Evolutionary conservation across 768 basidiomycete genomes (phyloP).

Genomic region (Bullera alba): DNA sequence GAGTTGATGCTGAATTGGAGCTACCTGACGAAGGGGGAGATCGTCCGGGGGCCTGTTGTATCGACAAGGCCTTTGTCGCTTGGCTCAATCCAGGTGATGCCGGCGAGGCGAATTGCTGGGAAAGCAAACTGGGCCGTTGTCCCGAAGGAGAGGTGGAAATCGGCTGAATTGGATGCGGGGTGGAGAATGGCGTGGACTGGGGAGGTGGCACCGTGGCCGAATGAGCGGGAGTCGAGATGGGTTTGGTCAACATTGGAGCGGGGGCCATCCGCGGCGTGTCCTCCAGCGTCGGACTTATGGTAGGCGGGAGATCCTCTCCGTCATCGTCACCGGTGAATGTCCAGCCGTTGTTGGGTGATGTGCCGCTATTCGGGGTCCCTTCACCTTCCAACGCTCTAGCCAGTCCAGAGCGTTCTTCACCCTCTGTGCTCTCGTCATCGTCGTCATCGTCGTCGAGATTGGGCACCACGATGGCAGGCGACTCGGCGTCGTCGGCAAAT

Average conservation of each 20-base stretch:
- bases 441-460: slow-evolving; percentile 13
- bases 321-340: slow-evolving; percentile 22
- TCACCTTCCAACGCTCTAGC: slow-evolving; percentile 9
- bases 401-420: slow-evolving; percentile 7
- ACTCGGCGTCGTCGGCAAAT: slow-evolving; percentile 8
- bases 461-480: slow-evolving; percentile 6
- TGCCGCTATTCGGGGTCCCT: slow-evolving; percentile 1
- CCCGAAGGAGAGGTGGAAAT: too few relatives aligned
- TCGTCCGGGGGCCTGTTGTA: too few relatives aligned
- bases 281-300: slow-evolving; percentile 3
- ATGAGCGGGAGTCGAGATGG: too few relatives aligned
- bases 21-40: too few relatives aligned
- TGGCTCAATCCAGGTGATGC: too few relatives aligned
- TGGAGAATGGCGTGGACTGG: too few relatives aligned
- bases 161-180: too few relatives aligned
- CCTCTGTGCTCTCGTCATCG: slow-evolving; percentile 12
- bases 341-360: slow-evolving; percentile 18
- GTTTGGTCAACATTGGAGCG: not conserved
- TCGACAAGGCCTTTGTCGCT: too few relatives aligned
- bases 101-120: too few relatives aligned
- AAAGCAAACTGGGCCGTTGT: too few relatives aligned
- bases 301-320: slow-evolving; percentile 17
- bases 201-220: too few relatives aligned
- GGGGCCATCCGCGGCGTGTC: not conserved
- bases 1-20: too few relatives aligned